Conservation (phyloP, 139 green algal species). For the Eudorina sp. region DNA sequence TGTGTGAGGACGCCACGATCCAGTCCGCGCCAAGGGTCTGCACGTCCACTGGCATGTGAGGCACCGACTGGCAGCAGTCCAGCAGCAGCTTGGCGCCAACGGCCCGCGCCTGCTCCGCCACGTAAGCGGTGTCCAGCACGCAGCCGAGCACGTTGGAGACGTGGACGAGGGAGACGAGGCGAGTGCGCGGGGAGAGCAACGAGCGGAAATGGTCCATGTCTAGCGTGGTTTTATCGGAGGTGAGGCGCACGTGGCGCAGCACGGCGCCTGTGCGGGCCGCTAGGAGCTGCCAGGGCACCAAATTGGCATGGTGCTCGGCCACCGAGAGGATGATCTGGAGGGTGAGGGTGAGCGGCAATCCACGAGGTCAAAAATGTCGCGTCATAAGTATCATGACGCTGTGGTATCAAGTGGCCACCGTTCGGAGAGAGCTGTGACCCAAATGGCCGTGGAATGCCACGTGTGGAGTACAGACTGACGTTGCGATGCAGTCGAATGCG, state of each 20-base stretch:
- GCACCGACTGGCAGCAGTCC: slow-evolving; percentile 97
- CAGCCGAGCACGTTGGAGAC: slow-evolving; percentile 95
- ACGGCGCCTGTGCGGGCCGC: slow-evolving; percentile 85
- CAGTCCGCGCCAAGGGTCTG: slow-evolving; percentile 91
- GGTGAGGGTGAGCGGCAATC: too few species aligned
- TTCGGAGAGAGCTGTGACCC: too few species aligned
- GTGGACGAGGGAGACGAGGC: slow-evolving; percentile 93
- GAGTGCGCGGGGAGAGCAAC: slow-evolving; percentile 71
- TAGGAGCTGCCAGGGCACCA: slow-evolving; percentile 98
- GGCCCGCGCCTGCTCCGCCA: slow-evolving; percentile 71
- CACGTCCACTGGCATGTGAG: slow-evolving; percentile 96
- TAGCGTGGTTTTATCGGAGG: slow-evolving; percentile 74
- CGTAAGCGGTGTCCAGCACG: slow-evolving; percentile 68
- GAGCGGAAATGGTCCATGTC: slow-evolving; percentile 73
- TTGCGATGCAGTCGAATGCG: too few species aligned
- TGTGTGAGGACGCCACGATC: slow-evolving; percentile 95
- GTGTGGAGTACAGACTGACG: too few species aligned
- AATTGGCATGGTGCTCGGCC: slow-evolving; percentile 98
- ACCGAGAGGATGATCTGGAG: slow-evolving; percentile 91
- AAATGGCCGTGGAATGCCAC: too few species aligned
- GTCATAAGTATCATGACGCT: too few species aligned
- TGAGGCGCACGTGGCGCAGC: slow-evolving; percentile 81
- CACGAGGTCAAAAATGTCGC: too few species aligned
- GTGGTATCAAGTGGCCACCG: too few species aligned
- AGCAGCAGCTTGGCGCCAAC: slow-evolving; percentile 89